phyloP scores from a whole-genome alignment of 2,329 filamentous ascomycete species.

The Pestalotiopsis sp. region DNA sequence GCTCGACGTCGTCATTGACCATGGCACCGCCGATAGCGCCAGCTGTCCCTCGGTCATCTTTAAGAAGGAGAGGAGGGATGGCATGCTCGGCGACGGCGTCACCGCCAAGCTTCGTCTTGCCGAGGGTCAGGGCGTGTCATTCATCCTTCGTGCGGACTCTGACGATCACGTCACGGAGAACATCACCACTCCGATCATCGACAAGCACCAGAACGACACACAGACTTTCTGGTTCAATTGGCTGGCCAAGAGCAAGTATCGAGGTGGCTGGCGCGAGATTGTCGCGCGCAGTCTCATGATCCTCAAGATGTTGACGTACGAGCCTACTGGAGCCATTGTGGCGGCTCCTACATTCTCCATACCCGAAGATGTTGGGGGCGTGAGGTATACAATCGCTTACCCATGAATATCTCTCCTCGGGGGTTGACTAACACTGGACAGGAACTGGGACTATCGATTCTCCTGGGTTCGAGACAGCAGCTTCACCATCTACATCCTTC shows the following conservation, averaged over 20 bases:
- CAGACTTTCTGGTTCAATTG: conserved; percentile 75
- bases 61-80: conserved; percentile 50
- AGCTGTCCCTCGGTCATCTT: conserved; percentile 58
- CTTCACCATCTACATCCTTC: conserved; percentile 77
- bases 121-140: conserved; percentile 71
- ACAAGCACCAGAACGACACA: conserved; percentile 68
- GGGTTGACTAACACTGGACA: conserved; percentile 22
- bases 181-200: conserved; percentile 61
- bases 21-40: conserved; percentile 48
- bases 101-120: conserved; percentile 59
- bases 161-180: conserved; percentile 57
- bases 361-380: conserved; percentile 72
- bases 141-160: conserved; percentile 67
- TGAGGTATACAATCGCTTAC: conserved; percentile 35
- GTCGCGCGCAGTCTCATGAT: conserved; percentile 73
- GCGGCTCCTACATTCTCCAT: conserved; percentile 78
- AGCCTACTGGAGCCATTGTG: conserved; percentile 77
- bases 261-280: conserved; percentile 73
- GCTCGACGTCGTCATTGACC: conserved; percentile 68
- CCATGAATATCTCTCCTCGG: background rate
- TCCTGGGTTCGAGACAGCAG: conserved; percentile 79
- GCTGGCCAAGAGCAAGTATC: conserved; percentile 71
- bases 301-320: conserved; percentile 76
- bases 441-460: conserved; percentile 75
- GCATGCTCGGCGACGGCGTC: conserved; percentile 64